Conservation (phyloP, 257 asterid genomes). For the Fraxinus excelsior region DNA sequence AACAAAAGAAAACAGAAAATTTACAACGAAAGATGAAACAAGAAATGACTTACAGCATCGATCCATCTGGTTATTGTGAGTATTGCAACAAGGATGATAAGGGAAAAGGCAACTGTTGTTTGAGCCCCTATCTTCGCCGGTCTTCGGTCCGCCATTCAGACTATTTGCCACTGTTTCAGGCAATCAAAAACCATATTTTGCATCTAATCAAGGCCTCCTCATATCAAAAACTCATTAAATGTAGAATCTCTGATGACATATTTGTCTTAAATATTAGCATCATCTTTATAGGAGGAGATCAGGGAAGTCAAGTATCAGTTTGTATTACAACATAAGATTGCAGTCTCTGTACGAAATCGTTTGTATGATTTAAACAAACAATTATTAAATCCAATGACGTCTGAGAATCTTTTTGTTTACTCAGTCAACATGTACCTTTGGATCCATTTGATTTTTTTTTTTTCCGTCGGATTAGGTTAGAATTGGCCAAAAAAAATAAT, state of each 20-base stretch:
- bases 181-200: neutral
- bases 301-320: neutral
- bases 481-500: neutral
- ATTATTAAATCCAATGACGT: neutral
- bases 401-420: neutral
- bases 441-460: neutral
- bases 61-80: conserved; percentile 51
- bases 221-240: neutral
- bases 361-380: neutral
- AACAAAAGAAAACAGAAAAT: too few relatives aligned
- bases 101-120: conserved; percentile 39
- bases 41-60: conserved; percentile 45
- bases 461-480: neutral
- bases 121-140: conserved; percentile 18
- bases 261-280: neutral
- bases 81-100: conserved; percentile 36
- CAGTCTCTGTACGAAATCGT: neutral
- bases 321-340: neutral
- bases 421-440: neutral
- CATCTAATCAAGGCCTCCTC: neutral
- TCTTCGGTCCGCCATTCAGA: conserved; percentile 35
- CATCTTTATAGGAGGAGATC: neutral
- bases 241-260: too few relatives aligned
- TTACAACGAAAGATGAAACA: neutral
- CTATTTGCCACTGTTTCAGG: neutral